Evolutionary conservation across 257 asterid genomes (phyloP).

Genomic region (Gardenia jasminoides): DNA sequence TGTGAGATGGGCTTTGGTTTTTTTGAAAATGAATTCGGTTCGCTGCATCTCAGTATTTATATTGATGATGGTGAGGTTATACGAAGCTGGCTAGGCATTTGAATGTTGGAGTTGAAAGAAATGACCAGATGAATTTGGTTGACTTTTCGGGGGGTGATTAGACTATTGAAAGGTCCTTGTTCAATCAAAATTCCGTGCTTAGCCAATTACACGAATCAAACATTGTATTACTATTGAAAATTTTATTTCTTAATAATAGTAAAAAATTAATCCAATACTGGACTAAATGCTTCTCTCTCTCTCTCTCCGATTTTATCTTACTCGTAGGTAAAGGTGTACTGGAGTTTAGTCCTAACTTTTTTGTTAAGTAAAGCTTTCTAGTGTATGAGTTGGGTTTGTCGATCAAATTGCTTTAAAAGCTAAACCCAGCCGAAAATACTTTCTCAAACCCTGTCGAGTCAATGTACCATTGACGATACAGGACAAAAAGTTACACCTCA

Average conservation of each 20-base stretch:
- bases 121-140: conserved; percentile 60
- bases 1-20: not conserved
- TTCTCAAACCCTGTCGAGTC: conserved; percentile 38
- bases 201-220: conserved; percentile 18
- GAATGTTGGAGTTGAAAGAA: conserved; percentile 14
- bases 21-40: conserved; percentile 48
- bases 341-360: not conserved
- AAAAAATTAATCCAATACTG: not conserved
- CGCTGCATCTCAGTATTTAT: conserved; percentile 55
- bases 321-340: not conserved
- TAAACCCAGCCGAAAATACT: conserved; percentile 29
- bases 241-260: not conserved
- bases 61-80: conserved; percentile 22
- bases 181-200: conserved; percentile 42
- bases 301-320: not conserved
- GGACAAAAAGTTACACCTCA: conserved; percentile 59
- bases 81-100: conserved; percentile 2
- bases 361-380: conserved; percentile 2
- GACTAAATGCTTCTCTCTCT: not conserved
- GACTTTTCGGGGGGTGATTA: conserved; percentile 57
- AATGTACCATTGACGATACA: conserved; percentile 47
- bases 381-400: conserved; percentile 17
- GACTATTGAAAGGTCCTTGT: conserved; percentile 51
- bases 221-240: not conserved
- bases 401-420: conserved; percentile 29